Conservation (phyloP, 1,139 yeast genomes). For the Suhomyces panamericanus region DNA sequence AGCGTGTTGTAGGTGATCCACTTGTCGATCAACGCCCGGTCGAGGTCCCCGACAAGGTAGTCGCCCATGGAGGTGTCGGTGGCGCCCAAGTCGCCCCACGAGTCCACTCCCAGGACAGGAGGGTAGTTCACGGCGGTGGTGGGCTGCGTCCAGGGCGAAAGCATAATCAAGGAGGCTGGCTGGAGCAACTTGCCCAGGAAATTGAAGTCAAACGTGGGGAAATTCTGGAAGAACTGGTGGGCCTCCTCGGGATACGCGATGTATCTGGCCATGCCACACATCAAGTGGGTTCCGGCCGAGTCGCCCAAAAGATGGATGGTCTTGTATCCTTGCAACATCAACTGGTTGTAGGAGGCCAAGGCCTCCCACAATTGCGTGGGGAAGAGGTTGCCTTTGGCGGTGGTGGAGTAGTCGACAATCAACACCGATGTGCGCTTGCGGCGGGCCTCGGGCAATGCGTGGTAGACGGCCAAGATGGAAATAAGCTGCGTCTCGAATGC, state of each 20-base stretch:
- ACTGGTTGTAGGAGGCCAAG: conserved; percentile 26
- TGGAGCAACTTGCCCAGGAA: conserved; percentile 21
- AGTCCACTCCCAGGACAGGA: conserved; percentile 23
- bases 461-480: conserved; percentile 26
- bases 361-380: conserved; percentile 46
- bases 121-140: conserved; percentile 21
- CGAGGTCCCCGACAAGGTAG: conserved; percentile 28
- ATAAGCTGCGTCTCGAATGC: conserved; percentile 30
- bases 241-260: conserved; percentile 36
- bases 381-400: conserved; percentile 28
- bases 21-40: conserved; percentile 17
- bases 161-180: conserved; percentile 34
- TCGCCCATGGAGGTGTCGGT: conserved; percentile 29
- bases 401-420: conserved; percentile 41
- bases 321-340: conserved; percentile 30
- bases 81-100: conserved; percentile 37
- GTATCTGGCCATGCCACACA: conserved; percentile 33
- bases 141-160: conserved; percentile 49
- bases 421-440: conserved; percentile 28
- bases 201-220: conserved; percentile 22
- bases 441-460: conserved; percentile 23
- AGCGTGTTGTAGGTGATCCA: conserved; percentile 30
- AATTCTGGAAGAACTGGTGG: conserved; percentile 20
- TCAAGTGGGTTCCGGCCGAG: conserved; percentile 49
- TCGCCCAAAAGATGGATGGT: conserved; percentile 45